phyloP scores from a whole-genome alignment of 257 asterid species.

The Pogostemon cablin region DNA sequence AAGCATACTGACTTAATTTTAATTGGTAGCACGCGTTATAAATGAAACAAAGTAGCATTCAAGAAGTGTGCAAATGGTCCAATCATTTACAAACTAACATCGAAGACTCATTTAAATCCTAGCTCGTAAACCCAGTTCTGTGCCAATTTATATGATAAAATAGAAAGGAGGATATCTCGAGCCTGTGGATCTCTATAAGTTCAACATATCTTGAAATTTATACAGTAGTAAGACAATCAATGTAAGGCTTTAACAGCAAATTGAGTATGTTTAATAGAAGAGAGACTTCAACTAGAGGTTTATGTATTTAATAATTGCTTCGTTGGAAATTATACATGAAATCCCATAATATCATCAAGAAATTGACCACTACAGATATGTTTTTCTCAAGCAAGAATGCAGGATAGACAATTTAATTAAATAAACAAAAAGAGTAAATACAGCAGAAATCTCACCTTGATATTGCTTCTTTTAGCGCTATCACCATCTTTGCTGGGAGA shows the following conservation, averaged over 20 bases:
- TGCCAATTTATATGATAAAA: conserved; percentile 3
- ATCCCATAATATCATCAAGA: conserved; percentile 20
- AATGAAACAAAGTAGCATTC: conserved; percentile 17
- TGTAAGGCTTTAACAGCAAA: conserved; percentile 18
- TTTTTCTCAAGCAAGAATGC: background rate
- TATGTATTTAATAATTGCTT: conserved; percentile 17
- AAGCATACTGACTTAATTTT: background rate
- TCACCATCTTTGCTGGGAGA: conserved; percentile 72
- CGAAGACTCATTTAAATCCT: conserved; percentile 11
- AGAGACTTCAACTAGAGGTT: conserved; percentile 22
- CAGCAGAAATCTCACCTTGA: conserved; percentile 59
- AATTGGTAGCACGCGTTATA: background rate
- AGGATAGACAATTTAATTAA: conserved; percentile 6
- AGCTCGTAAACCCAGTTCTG: conserved; percentile 9
- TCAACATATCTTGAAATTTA: conserved; percentile 18
- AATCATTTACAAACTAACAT: conserved; percentile 3
- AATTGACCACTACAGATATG: conserved; percentile 1
- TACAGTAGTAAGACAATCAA: conserved; percentile 2
- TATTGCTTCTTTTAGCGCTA: conserved; percentile 50
- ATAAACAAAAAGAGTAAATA: conserved; percentile 27
- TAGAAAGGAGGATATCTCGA: conserved; percentile 9
- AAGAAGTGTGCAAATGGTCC: conserved; percentile 18
- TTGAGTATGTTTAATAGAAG: conserved; percentile 29
- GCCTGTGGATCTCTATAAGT: conserved; percentile 20
- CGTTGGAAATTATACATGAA: conserved; percentile 9